Conservation (phyloP, 306 rosid species). For the Oxytropis ochrocephala region DNA sequence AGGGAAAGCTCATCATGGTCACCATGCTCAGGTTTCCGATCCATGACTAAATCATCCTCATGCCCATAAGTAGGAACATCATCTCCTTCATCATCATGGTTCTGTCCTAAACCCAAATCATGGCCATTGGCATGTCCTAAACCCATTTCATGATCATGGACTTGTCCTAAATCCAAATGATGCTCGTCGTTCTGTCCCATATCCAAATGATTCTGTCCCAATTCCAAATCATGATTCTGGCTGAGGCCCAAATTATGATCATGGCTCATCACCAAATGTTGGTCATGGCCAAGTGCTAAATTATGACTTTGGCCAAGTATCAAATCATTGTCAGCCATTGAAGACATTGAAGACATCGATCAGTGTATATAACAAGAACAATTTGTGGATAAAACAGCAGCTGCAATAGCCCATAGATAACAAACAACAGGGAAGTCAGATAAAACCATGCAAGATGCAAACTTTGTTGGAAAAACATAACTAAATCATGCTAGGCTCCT, state of each 20-base stretch:
- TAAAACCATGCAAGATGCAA: not conserved
- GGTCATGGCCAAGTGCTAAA: conserved; percentile 63
- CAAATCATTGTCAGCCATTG: conserved; percentile 74
- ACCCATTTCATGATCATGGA: conserved; percentile 50
- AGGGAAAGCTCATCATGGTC: conserved; percentile 50
- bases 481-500: not conserved
- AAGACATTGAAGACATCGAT: conserved; percentile 37
- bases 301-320: conserved; percentile 66
- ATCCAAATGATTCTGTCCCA: conserved; percentile 48
- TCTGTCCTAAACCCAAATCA: conserved; percentile 44
- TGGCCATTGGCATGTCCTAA: conserved; percentile 44
- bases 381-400: conserved; percentile 26
- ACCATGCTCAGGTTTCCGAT: conserved; percentile 63
- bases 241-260: conserved; percentile 51
- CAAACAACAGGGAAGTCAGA: conserved; percentile 11
- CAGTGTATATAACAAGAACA: not conserved
- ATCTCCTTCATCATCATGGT: conserved; percentile 40
- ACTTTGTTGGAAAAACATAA: not conserved
- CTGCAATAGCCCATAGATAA: conserved; percentile 26
- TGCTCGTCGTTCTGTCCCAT: conserved; percentile 37
- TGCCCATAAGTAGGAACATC: conserved; percentile 51
- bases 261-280: conserved; percentile 52
- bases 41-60: conserved; percentile 49
- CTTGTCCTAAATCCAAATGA: conserved; percentile 41
- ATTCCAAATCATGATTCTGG: conserved; percentile 57